Evolutionary conservation across 805 yeast species (phyloP).

Genomic region (Hanseniaspora pseudoguilliermondii): DNA sequence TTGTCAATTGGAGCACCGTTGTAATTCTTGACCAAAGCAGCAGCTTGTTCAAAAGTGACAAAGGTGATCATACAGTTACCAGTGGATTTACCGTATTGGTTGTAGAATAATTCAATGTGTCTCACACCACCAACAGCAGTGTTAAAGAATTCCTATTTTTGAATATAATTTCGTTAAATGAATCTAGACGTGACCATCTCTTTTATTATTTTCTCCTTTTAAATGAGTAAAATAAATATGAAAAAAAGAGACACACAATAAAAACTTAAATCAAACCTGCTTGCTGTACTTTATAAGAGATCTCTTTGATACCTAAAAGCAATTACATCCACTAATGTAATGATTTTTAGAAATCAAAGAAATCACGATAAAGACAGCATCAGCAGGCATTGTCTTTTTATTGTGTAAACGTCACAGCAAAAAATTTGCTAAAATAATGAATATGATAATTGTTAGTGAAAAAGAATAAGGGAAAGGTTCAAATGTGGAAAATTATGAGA

Average conservation of each 20-base stretch:
- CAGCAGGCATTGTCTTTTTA: not conserved
- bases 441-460: not conserved
- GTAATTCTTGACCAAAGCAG: constrained; percentile 66
- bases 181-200: not conserved
- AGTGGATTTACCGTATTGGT: constrained; percentile 76
- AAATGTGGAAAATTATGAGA: too few relatives aligned
- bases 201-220: not conserved
- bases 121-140: constrained; percentile 77
- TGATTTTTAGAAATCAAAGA: not conserved
- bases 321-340: not conserved
- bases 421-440: not conserved
- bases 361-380: not conserved
- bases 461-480: not conserved
- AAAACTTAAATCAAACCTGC: too few relatives aligned
- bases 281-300: not conserved
- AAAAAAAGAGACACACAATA: too few relatives aligned
- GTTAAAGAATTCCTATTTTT: constrained; percentile 71
- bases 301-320: not conserved
- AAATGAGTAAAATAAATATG: too few relatives aligned
- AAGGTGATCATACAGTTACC: constrained; percentile 86
- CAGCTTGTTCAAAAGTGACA: constrained; percentile 54
- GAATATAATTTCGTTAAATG: constrained; percentile 10
- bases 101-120: constrained; percentile 60
- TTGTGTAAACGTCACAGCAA: not conserved
- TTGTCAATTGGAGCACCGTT: constrained; percentile 90